Conservation (phyloP, 192 early-diverging fungal genomes). For the Podila epicladia region DNA sequence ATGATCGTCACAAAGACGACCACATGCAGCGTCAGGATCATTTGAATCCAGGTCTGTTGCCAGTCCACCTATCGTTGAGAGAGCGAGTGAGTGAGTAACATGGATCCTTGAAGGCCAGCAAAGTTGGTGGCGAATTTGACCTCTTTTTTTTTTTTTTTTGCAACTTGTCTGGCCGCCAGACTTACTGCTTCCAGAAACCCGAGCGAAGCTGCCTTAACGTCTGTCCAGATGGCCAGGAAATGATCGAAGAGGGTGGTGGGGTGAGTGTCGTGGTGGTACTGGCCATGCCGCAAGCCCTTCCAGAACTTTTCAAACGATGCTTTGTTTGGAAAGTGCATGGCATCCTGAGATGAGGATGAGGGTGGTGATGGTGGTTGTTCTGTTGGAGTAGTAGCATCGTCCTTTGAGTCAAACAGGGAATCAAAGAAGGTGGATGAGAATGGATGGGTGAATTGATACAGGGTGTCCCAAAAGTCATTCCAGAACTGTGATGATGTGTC, state of each 20-base stretch:
- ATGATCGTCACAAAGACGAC: conserved; percentile 46
- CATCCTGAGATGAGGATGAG: neutral
- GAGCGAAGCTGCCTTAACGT: conserved; percentile 16
- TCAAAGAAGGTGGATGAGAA: conserved; percentile 51
- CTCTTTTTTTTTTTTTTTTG: neutral
- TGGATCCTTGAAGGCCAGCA: no score
- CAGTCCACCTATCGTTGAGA: conserved; percentile 55
- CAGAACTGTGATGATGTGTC: conserved; percentile 28
- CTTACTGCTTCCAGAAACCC: conserved; percentile 34
- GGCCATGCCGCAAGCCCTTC: conserved; percentile 16
- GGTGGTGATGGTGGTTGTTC: neutral
- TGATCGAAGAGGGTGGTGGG: conserved; percentile 9
- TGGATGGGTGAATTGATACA: conserved; percentile 48
- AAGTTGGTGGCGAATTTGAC: neutral
- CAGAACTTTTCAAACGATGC: conserved; percentile 46
- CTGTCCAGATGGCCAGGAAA: conserved; percentile 19
- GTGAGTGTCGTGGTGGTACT: neutral
- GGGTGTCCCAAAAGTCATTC: conserved; percentile 50
- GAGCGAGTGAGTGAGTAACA: no score
- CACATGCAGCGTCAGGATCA: conserved; percentile 52
- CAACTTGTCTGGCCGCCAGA: neutral
- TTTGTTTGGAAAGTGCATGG: conserved; percentile 10
- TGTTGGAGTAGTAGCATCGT: neutral
- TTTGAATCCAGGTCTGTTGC: conserved; percentile 59
- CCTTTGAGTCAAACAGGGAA: conserved; percentile 12